Evolutionary conservation across 164 flowering plant species (phyloP).

Genomic region (Vitis rupestris): DNA sequence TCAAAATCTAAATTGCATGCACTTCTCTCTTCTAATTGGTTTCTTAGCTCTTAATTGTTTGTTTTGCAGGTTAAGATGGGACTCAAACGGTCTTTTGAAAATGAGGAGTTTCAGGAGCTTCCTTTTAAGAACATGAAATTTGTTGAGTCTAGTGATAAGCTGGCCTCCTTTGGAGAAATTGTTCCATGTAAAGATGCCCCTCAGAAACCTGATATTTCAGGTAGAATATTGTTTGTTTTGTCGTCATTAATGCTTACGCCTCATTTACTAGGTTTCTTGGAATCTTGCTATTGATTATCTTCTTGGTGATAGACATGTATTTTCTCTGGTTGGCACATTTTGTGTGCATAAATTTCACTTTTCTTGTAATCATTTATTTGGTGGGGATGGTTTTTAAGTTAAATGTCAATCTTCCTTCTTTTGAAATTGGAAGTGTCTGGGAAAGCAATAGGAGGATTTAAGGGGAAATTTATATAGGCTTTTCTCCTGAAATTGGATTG

Average conservation of each 20-base stretch:
- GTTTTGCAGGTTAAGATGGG: conserved; percentile 26
- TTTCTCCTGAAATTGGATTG: neutral
- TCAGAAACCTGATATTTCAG: conserved; percentile 9
- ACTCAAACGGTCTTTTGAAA: conserved; percentile 34
- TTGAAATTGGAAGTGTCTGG: no score
- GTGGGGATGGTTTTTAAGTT: no score
- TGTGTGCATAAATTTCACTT: no score
- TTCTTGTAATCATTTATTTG: no score
- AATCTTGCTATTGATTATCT: no score
- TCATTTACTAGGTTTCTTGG: no score
- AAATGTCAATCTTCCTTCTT: no score
- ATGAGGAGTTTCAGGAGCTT: conserved; percentile 24
- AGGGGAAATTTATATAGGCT: no score
- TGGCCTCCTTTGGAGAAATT: conserved; percentile 6
- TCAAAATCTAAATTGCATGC: neutral
- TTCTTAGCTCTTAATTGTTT: neutral
- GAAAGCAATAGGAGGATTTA: no score
- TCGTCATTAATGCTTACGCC: no score
- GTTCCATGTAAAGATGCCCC: conserved; percentile 3
- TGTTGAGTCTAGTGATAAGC: conserved; percentile 12
- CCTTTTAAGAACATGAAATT: conserved; percentile 26
- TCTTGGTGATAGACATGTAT: no score
- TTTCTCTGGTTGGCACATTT: no score
- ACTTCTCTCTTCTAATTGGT: neutral
- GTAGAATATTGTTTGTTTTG: conserved; percentile 3